phyloP scores from a whole-genome alignment of 345 rosid genomes.

The Trapa bicornis region DNA sequence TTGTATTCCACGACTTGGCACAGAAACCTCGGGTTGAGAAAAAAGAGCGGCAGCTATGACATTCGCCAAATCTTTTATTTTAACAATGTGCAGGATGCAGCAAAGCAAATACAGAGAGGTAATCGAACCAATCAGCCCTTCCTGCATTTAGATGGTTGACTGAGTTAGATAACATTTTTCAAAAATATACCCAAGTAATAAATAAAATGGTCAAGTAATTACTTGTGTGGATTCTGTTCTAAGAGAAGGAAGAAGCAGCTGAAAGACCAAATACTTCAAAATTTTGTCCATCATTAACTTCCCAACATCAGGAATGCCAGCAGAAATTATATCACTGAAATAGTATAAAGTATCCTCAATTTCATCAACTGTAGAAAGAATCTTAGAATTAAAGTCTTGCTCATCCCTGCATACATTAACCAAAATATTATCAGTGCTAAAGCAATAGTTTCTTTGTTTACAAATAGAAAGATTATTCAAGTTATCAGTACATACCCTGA shows the following conservation, averaged over 20 bases:
- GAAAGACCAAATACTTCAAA: conserved; percentile 69
- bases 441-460: conserved; percentile 11
- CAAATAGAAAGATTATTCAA: conserved; percentile 1
- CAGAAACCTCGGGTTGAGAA: conserved; percentile 49
- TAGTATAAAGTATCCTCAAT: conserved; percentile 93
- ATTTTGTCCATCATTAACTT: conserved; percentile 73
- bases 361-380: conserved; percentile 73
- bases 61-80: conserved; percentile 95
- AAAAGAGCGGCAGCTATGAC: conserved; percentile 81
- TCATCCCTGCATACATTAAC: conserved; percentile 36
- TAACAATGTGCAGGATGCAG: conserved; percentile 87
- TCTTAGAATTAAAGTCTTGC: conserved; percentile 27
- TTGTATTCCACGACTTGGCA: conserved; percentile 36
- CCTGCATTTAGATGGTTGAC: conserved; percentile 30
- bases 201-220: conserved; percentile 13
- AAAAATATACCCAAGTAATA: background rate
- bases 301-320: conserved; percentile 95
- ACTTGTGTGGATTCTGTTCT: conserved; percentile 40
- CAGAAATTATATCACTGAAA: conserved; percentile 88
- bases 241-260: conserved; percentile 83
- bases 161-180: background rate
- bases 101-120: conserved; percentile 85
- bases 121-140: conserved; percentile 42
- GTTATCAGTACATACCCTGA: conserved; percentile 16
- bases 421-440: conserved; percentile 16